Conservation (phyloP, 2,329 filamentous ascomycete genomes). For the Colletotrichum sp. region DNA sequence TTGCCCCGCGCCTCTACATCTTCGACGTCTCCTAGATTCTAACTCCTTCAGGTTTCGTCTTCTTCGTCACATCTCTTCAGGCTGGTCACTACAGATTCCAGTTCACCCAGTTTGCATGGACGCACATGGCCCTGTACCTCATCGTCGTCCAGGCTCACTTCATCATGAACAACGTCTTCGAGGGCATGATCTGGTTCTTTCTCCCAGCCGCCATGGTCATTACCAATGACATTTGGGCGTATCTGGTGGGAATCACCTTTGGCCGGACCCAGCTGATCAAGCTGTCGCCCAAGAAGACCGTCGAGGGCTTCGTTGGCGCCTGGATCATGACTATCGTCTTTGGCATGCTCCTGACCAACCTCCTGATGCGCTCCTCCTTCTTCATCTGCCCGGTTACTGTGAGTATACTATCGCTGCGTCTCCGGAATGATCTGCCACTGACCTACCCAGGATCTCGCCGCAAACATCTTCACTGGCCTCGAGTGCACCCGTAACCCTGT, state of each 20-base stretch:
- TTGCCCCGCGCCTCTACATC: not conserved
- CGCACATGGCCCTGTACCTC: slow-evolving; percentile 97
- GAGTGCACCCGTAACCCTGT: slow-evolving; percentile 91
- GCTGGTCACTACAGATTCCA: slow-evolving; percentile 98
- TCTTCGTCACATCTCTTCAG: slow-evolving; percentile 94
- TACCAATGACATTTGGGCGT: slow-evolving; percentile 98
- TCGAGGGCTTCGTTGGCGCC: slow-evolving; percentile 94
- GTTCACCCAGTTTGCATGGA: slow-evolving; percentile 99
- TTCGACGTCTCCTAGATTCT: slow-evolving; percentile 24
- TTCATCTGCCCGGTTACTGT: slow-evolving; percentile 97
- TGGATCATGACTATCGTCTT: slow-evolving; percentile 96
- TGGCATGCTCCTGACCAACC: slow-evolving; percentile 79
- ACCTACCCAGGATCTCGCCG: slow-evolving; percentile 73
- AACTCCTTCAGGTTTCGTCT: slow-evolving; percentile 79
- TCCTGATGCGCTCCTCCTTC: slow-evolving; percentile 91
- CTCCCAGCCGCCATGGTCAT: slow-evolving; percentile 93
- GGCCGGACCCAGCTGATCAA: slow-evolving; percentile 97
- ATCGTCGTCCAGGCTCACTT: slow-evolving; percentile 99
- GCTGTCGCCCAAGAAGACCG: slow-evolving; percentile 97
- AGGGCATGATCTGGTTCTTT: slow-evolving; percentile 99
- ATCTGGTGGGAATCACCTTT: slow-evolving; percentile 96
- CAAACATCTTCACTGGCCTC: slow-evolving; percentile 90
- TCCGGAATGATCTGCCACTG: not conserved
- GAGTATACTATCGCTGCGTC: slow-evolving; percentile 29
- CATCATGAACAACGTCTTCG: slow-evolving; percentile 99